Evolutionary conservation across 1,284 basidiomycete species (phyloP), one percentile per base, ranked within the genome.

Genomic region (Mycosarcoma mackinlayi): DNA sequence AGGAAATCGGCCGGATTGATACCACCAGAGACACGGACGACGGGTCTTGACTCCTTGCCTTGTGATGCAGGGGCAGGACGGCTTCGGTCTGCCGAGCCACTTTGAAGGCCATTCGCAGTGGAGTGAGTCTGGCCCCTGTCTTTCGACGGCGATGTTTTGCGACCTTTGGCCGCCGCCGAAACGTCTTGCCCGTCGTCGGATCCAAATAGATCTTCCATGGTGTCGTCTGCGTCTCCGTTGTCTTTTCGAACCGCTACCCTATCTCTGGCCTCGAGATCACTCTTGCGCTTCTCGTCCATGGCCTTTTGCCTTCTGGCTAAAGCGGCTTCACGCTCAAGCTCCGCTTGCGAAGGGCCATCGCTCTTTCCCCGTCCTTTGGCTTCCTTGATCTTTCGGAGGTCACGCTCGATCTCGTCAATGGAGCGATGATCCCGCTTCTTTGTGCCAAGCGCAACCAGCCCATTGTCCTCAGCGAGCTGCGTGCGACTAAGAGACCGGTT

Each of bases 341-440:
- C 62, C 7, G 34, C 50, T 19, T 61, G 49, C 35, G 65, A 58
- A 2, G 50, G 51, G 9, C 46, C 57, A 7, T 51, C 47, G 16
- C 33, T 54, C 4, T 35, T 41, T 24, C 47, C 47, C 5, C 58
- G 27, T 11, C 44, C 54, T 19, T 63, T 60, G 27, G 37, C 54
- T 33, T 70, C 66, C 38, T 59, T 68, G 27, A 70, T 46, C 28
- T 41, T 63, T 28, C 60, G 48, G 14, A 72, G 59, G 35, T 77
- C 75, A 3, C 73, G 48, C 42, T 77, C 75, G 27, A 77, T 66
- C 53, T 75, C 73, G 53, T 75, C 75, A 34, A 77, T 75, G 13
- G 61, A 61, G 14, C 73, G 53, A n/a, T 68, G 59, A 18, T 71
- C 73, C 13, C 66, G 60, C 57, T 69, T 72, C 34, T 59, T 65